Base-by-base conservation (phyloP, 305 asterid species). In the Ajuga reptans region DNA sequence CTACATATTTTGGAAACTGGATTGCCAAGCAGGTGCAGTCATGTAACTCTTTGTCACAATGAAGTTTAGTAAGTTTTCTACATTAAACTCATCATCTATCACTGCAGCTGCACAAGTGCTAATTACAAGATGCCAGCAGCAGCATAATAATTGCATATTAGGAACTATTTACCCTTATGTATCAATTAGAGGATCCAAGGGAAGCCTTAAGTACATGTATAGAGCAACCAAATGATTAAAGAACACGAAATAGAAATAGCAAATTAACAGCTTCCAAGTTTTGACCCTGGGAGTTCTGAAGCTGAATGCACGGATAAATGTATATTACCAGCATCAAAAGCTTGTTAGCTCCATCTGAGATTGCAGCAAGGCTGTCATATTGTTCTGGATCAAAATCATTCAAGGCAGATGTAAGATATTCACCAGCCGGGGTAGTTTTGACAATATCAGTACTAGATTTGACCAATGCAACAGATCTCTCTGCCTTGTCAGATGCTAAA, bases 271-370 rank as follows among this genome's bases (percentile, higher is more conserved):
- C 59, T 63, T 64, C 68, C 42, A 56, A 54, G 43, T 45, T 65
- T 37, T 59, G 39, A 70, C 49, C 41, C 55, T 52, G 45, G 12
- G n/a, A 57, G 65, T 54, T 21, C 41, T 24, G 68, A 43, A 63
- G 45, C 49, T 68, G 69, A 69, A 64, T 57, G 54, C 60, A 37
- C 14, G 78, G 41, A 64, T 58, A 73, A 43, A 69, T 56, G 10
- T 17, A 49, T 75, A 70, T 6, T 83, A 94, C 99, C 97, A 94
- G 88, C 99, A 94, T 94, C 82, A 94, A 77, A 72, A 94, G 97
- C 87, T 94, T 94, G 90, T 94, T 94, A 71, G 97, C 97, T 63
- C 99, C 99, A 84, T 94, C 99, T 57, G 98, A 86, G 77, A 94
- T 85, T 53, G 99, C 98, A 80, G 99, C 99, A 71, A 89, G 92